phyloP scores from a whole-genome alignment of 257 asterid genomes.

The Leonotis leonurus region DNA sequence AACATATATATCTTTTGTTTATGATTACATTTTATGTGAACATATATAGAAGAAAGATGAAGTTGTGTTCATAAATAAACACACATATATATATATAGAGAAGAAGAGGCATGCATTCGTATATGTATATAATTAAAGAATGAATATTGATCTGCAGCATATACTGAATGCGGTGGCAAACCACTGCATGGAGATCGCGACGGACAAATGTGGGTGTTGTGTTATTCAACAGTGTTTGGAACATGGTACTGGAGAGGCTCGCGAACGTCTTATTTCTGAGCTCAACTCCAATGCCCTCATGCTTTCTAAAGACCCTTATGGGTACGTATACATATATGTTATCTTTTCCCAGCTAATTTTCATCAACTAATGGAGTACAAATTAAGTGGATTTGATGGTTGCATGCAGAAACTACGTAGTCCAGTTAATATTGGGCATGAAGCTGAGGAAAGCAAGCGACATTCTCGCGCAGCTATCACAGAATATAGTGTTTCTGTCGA shows the following conservation, averaged over 20 bases:
- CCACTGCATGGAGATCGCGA: constrained; percentile 49
- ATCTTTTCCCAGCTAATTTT: no score
- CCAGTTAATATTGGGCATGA: constrained; percentile 33
- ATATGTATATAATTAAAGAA: no score
- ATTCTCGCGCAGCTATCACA: constrained; percentile 35
- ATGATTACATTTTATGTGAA: no score
- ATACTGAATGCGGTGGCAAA: constrained; percentile 41
- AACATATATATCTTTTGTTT: no score
- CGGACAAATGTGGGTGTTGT: constrained; percentile 58
- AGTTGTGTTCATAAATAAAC: no score
- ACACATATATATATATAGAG: no score
- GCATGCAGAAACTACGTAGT: constrained; percentile 60
- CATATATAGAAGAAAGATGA: no score
- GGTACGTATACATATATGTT: no score
- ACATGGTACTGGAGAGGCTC: constrained; percentile 27
- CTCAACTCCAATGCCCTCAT: constrained; percentile 29
- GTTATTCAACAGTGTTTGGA: constrained; percentile 46
- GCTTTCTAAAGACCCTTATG: constrained; percentile 44
- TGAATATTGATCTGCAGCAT: constrained; percentile 20
- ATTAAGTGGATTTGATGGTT: no score
- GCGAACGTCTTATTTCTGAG: constrained; percentile 34
- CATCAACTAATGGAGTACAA: no score
- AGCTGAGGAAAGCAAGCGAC: constrained; percentile 6
- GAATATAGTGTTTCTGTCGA: constrained; percentile 28
- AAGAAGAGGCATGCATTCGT: no score